Evolutionary conservation across 2,329 filamentous ascomycete species (phyloP).

Genomic region (Colletotrichum karsti): DNA sequence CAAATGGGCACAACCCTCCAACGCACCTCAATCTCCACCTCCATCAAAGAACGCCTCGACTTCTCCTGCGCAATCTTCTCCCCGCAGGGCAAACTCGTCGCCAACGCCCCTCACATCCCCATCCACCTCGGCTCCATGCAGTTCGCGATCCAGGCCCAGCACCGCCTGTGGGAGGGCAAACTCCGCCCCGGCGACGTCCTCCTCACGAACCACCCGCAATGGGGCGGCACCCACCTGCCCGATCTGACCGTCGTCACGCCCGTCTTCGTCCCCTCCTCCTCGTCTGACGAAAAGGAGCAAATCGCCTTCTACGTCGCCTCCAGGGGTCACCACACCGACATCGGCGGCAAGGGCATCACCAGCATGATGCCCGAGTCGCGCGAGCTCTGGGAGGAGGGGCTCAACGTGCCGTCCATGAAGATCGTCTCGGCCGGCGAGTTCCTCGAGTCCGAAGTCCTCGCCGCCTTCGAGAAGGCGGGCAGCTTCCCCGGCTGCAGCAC

Average conservation of each 20-base stretch:
- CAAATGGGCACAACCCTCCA: slow-evolving; percentile 67
- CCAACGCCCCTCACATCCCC: slow-evolving; percentile 50
- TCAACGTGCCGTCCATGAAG: slow-evolving; percentile 47
- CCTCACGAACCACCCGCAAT: slow-evolving; percentile 47
- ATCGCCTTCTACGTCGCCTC: slow-evolving; percentile 49
- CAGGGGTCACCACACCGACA: slow-evolving; percentile 50
- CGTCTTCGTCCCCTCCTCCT: slow-evolving; percentile 37
- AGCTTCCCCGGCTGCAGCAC: slow-evolving; percentile 46
- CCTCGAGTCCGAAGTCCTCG: slow-evolving; percentile 41
- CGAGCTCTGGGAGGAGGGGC: slow-evolving; percentile 53
- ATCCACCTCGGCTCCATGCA: slow-evolving; percentile 53
- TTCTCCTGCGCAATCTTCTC: slow-evolving; percentile 53
- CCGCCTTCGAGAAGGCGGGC: slow-evolving; percentile 41
- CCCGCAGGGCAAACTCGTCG: slow-evolving; percentile 48
- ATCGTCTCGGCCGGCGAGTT: slow-evolving; percentile 46
- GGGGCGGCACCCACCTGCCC: slow-evolving; percentile 49
- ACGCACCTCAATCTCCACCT: slow-evolving; percentile 61
- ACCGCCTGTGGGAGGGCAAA: slow-evolving; percentile 41
- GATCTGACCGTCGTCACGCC: slow-evolving; percentile 52
- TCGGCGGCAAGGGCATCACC: slow-evolving; percentile 46
- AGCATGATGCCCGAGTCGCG: slow-evolving; percentile 51
- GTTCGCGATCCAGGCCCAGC: slow-evolving; percentile 47
- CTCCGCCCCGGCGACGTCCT: slow-evolving; percentile 48
- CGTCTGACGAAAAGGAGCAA: background rate
- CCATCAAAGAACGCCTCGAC: slow-evolving; percentile 52